Conservation (phyloP, 805 yeast species). For the Teunomyces barrocoloradensis region DNA sequence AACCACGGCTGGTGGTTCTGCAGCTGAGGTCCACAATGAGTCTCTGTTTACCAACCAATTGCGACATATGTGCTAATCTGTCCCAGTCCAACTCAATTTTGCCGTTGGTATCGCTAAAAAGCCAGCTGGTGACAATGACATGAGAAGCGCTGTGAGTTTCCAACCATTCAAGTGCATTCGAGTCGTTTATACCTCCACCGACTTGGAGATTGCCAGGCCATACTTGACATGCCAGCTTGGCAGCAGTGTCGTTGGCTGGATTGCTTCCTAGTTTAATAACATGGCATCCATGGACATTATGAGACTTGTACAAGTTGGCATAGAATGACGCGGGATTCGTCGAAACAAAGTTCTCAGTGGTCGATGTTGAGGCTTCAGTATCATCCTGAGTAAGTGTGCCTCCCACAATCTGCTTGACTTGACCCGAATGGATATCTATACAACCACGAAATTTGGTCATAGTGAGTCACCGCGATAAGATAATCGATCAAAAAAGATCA, state of each 20-base stretch:
- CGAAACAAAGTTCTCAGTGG: slow-evolving; percentile 69
- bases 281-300: slow-evolving; percentile 74
- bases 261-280: slow-evolving; percentile 86
- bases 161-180: slow-evolving; percentile 78
- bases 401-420: slow-evolving; percentile 96
- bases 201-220: slow-evolving; percentile 80
- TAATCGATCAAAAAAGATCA: neutral
- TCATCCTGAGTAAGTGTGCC: slow-evolving; percentile 71
- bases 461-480: neutral
- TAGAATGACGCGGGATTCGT: slow-evolving; percentile 70
- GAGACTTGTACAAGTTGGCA: slow-evolving; percentile 62
- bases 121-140: slow-evolving; percentile 88
- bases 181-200: slow-evolving; percentile 86
- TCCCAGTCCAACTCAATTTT: slow-evolving; percentile 36
- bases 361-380: slow-evolving; percentile 24
- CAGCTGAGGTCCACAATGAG: slow-evolving; percentile 92
- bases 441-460: slow-evolving; percentile 94
- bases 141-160: slow-evolving; percentile 70
- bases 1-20: slow-evolving; percentile 44
- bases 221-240: slow-evolving; percentile 64
- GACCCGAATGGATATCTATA: slow-evolving; percentile 91
- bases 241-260: slow-evolving; percentile 77
- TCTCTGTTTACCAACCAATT: slow-evolving; percentile 57
- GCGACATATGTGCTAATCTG: slow-evolving; percentile 51
- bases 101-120: slow-evolving; percentile 61